phyloP scores from a whole-genome alignment of 2,329 filamentous ascomycete genomes.

The Curvularia verruculosa region DNA sequence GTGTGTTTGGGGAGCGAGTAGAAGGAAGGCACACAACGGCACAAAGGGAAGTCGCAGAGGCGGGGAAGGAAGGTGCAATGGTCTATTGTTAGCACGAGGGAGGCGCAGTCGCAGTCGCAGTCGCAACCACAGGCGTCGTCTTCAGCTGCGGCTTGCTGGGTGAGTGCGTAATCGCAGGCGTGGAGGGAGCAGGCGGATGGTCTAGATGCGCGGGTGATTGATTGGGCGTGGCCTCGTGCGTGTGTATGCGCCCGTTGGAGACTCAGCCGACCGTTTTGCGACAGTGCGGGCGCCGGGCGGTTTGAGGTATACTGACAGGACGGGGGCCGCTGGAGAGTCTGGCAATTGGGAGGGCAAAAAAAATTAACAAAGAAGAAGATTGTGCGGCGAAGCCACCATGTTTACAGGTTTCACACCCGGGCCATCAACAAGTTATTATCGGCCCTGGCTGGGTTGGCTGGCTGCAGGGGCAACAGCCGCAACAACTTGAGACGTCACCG shows the following conservation, averaged over 20 bases:
- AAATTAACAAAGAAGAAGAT: background rate
- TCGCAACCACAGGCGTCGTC: background rate
- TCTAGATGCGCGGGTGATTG: conserved; percentile 24
- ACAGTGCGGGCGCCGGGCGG: background rate
- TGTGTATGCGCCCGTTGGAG: conserved; percentile 11
- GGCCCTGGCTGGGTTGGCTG: conserved; percentile 9
- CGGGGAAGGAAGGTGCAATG: background rate
- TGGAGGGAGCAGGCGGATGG: conserved; percentile 15
- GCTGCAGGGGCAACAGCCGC: conserved; percentile 15
- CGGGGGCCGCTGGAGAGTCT: background rate
- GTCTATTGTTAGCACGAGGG: conserved; percentile 6
- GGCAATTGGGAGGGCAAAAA: background rate
- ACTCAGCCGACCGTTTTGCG: background rate
- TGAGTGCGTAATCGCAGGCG: conserved; percentile 17
- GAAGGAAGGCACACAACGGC: conserved; percentile 11
- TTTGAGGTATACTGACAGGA: background rate
- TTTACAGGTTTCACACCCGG: conserved; percentile 4
- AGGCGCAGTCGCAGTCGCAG: conserved; percentile 14
- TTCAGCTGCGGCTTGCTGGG: conserved; percentile 5
- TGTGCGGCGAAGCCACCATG: background rate
- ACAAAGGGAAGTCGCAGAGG: conserved; percentile 8
- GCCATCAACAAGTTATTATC: conserved; percentile 12
- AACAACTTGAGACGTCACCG: conserved; percentile 11
- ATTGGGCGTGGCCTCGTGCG: conserved; percentile 16
- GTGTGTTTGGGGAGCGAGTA: conserved; percentile 23